Evolutionary conservation across 202 grass and related monocot species (phyloP).

Genomic region (Carex arenaria): DNA sequence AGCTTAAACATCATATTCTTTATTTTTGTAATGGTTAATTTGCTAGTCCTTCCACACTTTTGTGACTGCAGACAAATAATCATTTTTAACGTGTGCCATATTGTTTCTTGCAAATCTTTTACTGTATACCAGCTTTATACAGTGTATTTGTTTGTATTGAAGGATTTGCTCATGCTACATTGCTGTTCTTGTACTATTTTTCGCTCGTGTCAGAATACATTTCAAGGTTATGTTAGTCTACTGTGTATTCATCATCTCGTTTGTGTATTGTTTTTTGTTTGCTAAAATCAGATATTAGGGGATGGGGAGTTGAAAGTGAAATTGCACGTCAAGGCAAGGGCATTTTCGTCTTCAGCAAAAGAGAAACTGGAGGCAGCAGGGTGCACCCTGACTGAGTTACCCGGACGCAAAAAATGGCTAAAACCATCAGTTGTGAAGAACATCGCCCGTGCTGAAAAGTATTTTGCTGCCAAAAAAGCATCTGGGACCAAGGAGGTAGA

Average conservation of each 20-base stretch:
- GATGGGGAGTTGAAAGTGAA: constrained; percentile 84
- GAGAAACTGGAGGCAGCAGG: constrained; percentile 85
- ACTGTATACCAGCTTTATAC: background rate
- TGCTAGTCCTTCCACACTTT: background rate
- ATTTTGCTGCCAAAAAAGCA: constrained; percentile 70
- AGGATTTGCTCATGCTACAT: background rate
- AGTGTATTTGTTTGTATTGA: background rate
- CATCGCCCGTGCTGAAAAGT: constrained; percentile 78
- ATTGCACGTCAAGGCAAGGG: constrained; percentile 80
- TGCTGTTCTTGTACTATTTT: background rate
- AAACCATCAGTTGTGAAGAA: constrained; percentile 76
- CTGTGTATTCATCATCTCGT: background rate
- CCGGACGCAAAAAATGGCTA: constrained; percentile 93
- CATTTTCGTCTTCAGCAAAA: constrained; percentile 69
- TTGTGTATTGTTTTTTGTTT: constrained; percentile 16
- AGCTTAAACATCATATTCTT: background rate
- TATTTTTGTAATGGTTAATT: background rate
- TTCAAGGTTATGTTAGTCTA: background rate
- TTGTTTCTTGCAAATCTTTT: background rate
- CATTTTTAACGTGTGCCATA: background rate
- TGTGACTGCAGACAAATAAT: background rate
- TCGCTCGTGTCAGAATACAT: background rate
- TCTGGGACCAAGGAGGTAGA: constrained; percentile 26
- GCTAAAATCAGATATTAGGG: constrained; percentile 65
- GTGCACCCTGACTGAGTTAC: constrained; percentile 65